Evolutionary conservation across 2,329 filamentous ascomycete species (phyloP), one percentile per base, ranked within the genome.

Genomic region (Monosporascus sp.): DNA sequence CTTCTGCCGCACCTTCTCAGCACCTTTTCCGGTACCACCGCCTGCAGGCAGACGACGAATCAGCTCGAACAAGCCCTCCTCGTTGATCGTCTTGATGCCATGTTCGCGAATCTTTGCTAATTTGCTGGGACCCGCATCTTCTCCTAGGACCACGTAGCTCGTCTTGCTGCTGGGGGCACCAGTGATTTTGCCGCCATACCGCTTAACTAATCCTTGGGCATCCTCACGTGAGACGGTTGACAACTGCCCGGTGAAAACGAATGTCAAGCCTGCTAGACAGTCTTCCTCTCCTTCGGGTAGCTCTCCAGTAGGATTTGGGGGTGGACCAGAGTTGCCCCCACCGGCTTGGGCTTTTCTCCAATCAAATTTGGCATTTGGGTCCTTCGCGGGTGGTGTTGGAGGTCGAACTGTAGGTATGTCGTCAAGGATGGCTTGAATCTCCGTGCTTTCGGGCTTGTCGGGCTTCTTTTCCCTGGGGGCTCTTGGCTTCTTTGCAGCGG

Each of bases 211-310:
- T 44, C 82, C 85, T 59, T 92, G 87, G 1, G 84, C 93, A 62
- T 96, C 91, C 6, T 96, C 91, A 55, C 94, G 85, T 45, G 88
- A 85, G 52, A 97, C 81, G 0, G 82, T 85, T 55, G 89, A 82
- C 39, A 97, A 76, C 24, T 97, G 79, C 24, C 94, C 94, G 0
- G 95, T 99, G 64, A 99, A 99, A 27, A 99, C 94, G 65, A 99
- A 99, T 0, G 84, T 88, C 52, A 97, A 77, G 0, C 95, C 94
- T 51, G 86, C 85, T 52, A 99, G 80, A 66, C 94, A 99, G 62
- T 97, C 95, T 11, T 94, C 89, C 50, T 85, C 85, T 7, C 94
- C 94, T 20, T 83, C 80, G 0, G 94, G 94, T 48, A 97, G 74
- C 31, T 77, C 83, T 9, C 79, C 74, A 11, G 83, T 84, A 22